Conservation (phyloP, 2,329 filamentous ascomycete genomes). For the Thielaviopsis euricoi region DNA sequence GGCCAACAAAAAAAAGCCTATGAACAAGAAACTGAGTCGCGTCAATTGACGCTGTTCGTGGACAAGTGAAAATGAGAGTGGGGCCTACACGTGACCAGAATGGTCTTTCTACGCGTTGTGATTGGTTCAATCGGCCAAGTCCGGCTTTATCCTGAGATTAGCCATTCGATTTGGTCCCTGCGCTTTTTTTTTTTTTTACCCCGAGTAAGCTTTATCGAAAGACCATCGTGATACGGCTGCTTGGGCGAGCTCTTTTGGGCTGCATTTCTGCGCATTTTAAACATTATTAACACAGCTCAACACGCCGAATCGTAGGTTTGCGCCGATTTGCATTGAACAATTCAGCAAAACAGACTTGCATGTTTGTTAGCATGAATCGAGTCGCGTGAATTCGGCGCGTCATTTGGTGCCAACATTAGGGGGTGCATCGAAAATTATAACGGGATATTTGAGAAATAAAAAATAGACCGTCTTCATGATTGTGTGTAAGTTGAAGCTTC, state of each 20-base stretch:
- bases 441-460: neutral
- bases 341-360: neutral
- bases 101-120: neutral
- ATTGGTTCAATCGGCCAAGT: constrained; percentile 1
- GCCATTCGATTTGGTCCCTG: constrained; percentile 1
- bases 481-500: neutral
- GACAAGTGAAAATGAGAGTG: constrained; percentile 2
- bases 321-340: constrained; percentile 10
- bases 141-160: neutral
- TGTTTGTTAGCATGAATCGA: neutral
- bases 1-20: neutral
- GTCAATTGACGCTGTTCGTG: constrained; percentile 7
- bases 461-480: neutral
- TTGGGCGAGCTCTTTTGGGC: neutral
- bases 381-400: constrained; percentile 10
- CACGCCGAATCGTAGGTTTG: neutral
- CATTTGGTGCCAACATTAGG: constrained; percentile 1
- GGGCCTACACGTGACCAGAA: constrained; percentile 4
- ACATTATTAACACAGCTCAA: neutral
- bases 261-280: neutral
- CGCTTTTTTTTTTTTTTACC: neutral
- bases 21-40: constrained; percentile 7
- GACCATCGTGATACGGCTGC: neutral
- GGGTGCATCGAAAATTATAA: neutral
- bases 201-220: neutral